Percentiles rank a stretch among this genome's conserved stretches.
Conservation (phyloP, 345 rosid species). For the Alliaria petiolata region DNA sequence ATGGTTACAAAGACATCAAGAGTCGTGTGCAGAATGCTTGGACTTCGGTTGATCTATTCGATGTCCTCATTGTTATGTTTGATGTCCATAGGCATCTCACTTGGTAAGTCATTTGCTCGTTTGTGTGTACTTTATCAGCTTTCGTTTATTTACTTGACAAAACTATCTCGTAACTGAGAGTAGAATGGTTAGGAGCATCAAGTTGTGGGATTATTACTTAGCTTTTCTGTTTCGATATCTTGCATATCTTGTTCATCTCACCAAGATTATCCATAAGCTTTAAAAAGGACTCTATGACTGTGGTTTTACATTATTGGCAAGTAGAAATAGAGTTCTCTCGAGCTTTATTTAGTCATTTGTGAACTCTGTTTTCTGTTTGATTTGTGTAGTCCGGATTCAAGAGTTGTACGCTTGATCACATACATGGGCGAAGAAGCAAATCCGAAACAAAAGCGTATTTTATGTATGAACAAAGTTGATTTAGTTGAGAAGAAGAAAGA, state of each 20-base stretch:
- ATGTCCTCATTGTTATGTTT: conserved; percentile 83
- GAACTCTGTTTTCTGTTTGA: conserved; percentile 6
- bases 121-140: neutral
- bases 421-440: conserved; percentile 62
- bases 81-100: conserved; percentile 88
- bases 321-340: neutral
- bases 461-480: conserved; percentile 94
- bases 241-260: neutral
- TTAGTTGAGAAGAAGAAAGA: conserved; percentile 78
- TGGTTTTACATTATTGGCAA: neutral
- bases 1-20: conserved; percentile 71
- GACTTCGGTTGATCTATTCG: conserved; percentile 73
- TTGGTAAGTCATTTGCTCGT: conserved; percentile 48
- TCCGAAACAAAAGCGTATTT: conserved; percentile 64
- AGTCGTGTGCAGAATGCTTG: conserved; percentile 80
- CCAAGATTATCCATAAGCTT: conserved; percentile 1
- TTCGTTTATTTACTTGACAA: neutral
- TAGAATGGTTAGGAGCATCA: neutral
- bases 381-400: conserved; percentile 63
- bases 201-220: neutral
- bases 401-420: conserved; percentile 71
- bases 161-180: neutral
- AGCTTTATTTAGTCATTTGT: neutral
- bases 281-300: neutral
- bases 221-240: neutral